A percentile compares a stretch with the other conserved stretches of the same genome.
Conservation (phyloP, 2,329 filamentous ascomycete species). For the Monilinia aucupariae region DNA sequence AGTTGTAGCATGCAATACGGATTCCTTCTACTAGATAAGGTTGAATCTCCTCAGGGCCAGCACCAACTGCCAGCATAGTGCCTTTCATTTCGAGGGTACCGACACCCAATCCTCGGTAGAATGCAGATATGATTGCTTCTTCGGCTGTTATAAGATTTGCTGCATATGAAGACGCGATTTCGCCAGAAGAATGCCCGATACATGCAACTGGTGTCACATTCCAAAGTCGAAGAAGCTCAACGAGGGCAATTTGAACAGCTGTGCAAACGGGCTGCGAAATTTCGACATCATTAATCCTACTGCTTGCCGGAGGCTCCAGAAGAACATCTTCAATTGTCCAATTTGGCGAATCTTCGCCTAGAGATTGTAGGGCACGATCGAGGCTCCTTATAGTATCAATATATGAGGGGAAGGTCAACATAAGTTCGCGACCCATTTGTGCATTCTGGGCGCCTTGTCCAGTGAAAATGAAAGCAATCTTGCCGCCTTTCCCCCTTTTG, state of each 20-base stretch:
- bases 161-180: constrained; percentile 44
- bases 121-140: constrained; percentile 42
- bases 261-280: constrained; percentile 40
- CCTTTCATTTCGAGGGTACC: constrained; percentile 1
- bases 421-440: constrained; percentile 27
- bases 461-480: constrained; percentile 26
- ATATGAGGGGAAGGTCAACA: constrained; percentile 12
- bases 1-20: constrained; percentile 30
- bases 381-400: constrained; percentile 21
- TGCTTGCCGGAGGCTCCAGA: constrained; percentile 28
- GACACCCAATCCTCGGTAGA: constrained; percentile 33
- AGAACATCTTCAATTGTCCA: constrained; percentile 31
- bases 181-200: constrained; percentile 44
- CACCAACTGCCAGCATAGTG: constrained; percentile 21
- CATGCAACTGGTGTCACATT: constrained; percentile 38
- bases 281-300: constrained; percentile 4
- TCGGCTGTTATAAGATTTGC: constrained; percentile 33
- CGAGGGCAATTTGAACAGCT: constrained; percentile 44
- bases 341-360: constrained; percentile 2
- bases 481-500: constrained; percentile 8
- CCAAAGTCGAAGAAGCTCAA: constrained; percentile 40
- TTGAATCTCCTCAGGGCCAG: constrained; percentile 8
- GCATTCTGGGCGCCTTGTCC: constrained; percentile 33
- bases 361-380: constrained; percentile 3
- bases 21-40: constrained; percentile 3